phyloP scores from a whole-genome alignment of 495 filamentous ascomycete genomes.

The Pyronema domesticum region DNA sequence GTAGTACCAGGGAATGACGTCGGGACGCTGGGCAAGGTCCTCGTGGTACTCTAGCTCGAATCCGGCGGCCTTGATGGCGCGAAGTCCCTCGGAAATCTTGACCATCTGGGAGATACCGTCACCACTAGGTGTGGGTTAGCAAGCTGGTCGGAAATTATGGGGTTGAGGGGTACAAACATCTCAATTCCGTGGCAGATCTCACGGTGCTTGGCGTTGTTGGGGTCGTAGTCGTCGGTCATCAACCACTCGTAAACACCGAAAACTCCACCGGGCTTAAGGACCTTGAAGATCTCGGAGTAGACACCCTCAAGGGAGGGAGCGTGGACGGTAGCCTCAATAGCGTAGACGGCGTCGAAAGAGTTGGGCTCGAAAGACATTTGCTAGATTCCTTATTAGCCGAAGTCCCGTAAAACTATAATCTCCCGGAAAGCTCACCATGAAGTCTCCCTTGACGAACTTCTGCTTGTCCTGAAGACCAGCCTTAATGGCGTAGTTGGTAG shows the following conservation, averaged over 20 bases:
- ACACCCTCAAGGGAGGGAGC: slow-evolving; percentile 88
- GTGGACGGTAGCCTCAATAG: slow-evolving; percentile 94
- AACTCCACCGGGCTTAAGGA: slow-evolving; percentile 86
- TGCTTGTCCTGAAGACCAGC: slow-evolving; percentile 63
- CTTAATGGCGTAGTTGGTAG: slow-evolving; percentile 62
- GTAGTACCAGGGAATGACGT: slow-evolving; percentile 85
- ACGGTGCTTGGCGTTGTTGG: slow-evolving; percentile 69
- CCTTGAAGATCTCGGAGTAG: slow-evolving; percentile 84
- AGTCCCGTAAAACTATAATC: not conserved
- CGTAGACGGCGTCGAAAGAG: slow-evolving; percentile 81
- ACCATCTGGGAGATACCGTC: slow-evolving; percentile 99
- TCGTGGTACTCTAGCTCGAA: slow-evolving; percentile 76
- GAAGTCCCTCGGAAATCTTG: slow-evolving; percentile 61
- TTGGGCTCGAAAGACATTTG: slow-evolving; percentile 95
- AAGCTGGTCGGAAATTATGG: not conserved
- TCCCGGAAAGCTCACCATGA: slow-evolving; percentile 47
- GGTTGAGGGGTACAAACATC: slow-evolving; percentile 28
- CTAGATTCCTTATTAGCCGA: slow-evolving; percentile 24
- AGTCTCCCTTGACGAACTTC: slow-evolving; percentile 86
- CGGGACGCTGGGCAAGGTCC: slow-evolving; percentile 69
- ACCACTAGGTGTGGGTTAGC: slow-evolving; percentile 29
- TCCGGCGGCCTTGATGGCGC: slow-evolving; percentile 74
- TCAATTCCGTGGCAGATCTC: slow-evolving; percentile 89
- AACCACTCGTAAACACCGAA: slow-evolving; percentile 99
- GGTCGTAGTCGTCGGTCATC: slow-evolving; percentile 94